Evolutionary conservation across 495 filamentous ascomycete genomes (phyloP), one percentile per base, ranked within the genome.

Genomic region (Penicillium maclennaniae): DNA sequence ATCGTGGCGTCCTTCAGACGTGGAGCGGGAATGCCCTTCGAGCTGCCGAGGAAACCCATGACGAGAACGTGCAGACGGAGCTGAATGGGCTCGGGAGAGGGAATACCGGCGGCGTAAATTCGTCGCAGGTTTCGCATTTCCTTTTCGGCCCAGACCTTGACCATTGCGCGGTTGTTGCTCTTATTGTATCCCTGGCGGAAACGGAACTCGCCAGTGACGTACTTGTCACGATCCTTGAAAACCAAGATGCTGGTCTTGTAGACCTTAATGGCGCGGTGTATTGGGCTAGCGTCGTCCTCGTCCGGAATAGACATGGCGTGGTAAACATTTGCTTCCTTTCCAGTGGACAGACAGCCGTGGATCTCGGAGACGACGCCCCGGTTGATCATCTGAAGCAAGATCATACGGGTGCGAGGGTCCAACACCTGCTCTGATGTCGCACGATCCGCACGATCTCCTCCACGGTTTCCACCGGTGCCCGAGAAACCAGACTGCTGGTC

Each of bases 271-370:
- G 93, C 93, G 45, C 89, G 84, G 55, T 89, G 83, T 4, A 78
- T 49, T 0, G 76, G 68, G n/a, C 67, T 44, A 45, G 69, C 71
- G 45, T 69, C 68, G 8, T 70, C 68, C 0, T 75, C 69, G 36
- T 79, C 69, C 1, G 77, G 72, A 9, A 71, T 61, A 1, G 80
- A 80, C 40, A 90, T 66, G 2, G 88, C 86, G 55, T 92, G 86
- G 72, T 97, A 98, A 19, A 98, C 93, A 57, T 98, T 97, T 42
- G 93, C 93, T 69, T 98, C 93, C 66, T 98, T 98, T 42, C 93
- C 93, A 0, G 93, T 97, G 39, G 88, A 93, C 55, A 98, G 74
- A 67, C 91, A 91, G 9, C 93, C 93, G 63, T 97, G 88, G 31
- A 96, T 83, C 65, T 90, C 88, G 17, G 89, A 82, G 15, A 97